phyloP scores from a whole-genome alignment of 1,284 basidiomycete species.

The Trichosporon coremiiforme region DNA sequence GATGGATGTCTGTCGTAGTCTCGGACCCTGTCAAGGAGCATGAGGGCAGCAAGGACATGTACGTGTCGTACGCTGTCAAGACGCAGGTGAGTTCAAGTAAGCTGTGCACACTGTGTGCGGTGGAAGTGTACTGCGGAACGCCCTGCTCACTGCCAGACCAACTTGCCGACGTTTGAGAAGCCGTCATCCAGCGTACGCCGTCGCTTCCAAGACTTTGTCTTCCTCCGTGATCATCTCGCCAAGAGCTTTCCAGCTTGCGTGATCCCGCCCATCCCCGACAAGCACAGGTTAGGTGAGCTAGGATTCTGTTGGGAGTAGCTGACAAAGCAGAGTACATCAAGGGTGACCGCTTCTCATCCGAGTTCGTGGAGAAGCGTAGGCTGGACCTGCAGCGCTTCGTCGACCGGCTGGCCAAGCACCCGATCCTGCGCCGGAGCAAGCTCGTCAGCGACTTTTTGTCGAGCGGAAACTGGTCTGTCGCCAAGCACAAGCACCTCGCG shows the following conservation, averaged over 20 bases:
- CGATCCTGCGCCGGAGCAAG: constrained; percentile 88
- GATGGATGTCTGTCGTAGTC: constrained; percentile 77
- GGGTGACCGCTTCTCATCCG: constrained; percentile 92
- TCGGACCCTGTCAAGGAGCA: constrained; percentile 93
- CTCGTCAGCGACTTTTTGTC: constrained; percentile 90
- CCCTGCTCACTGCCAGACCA: constrained; percentile 41
- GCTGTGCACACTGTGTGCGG: not conserved
- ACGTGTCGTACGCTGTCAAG: constrained; percentile 89
- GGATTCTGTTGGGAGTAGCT: not conserved
- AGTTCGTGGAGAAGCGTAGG: constrained; percentile 91
- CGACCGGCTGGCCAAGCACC: constrained; percentile 85
- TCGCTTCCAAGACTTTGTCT: constrained; percentile 96
- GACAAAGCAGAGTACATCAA: constrained; percentile 81
- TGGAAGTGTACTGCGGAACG: not conserved
- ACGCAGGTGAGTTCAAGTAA: constrained; percentile 68
- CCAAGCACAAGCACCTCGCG: constrained; percentile 89
- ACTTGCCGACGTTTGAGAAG: constrained; percentile 44
- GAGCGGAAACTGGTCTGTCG: constrained; percentile 98
- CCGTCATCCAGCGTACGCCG: constrained; percentile 74
- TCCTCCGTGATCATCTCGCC: constrained; percentile 82
- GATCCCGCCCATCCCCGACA: constrained; percentile 92
- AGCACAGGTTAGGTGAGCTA: constrained; percentile 84
- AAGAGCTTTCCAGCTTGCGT: constrained; percentile 96
- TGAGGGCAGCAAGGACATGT: constrained; percentile 92
- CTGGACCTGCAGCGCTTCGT: constrained; percentile 90